Base-by-base conservation (phyloP, 1,284 basidiomycete species). In the Polyporus tsugae region DNA sequence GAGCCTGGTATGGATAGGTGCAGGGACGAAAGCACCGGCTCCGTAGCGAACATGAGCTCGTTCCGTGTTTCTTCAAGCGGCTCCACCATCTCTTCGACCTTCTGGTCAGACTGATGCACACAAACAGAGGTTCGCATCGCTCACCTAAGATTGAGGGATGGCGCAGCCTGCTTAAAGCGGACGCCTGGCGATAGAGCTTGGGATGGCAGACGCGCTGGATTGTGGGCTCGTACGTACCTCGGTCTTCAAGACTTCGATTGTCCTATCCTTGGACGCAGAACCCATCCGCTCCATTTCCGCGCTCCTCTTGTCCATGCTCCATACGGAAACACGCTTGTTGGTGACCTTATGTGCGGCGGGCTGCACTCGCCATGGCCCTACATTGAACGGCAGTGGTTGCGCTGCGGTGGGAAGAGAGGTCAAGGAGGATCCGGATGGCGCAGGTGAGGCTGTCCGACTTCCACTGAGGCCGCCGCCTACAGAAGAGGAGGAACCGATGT, bases 21-120 rank as follows among this genome's bases (percentile, higher is more conserved):
- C 29, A 96, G 85, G 3, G 92, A 93, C 0, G 94, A 92, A 4
- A 95, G 82, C 52, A 98, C 82, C 35, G 91, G 91, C 78, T 99
- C 98, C 0, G 97, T 98, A 1, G 97, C 97, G 76, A 98, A 99
- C 25, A 93, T 90, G 59, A 99, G 83, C 74, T 97, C 94, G 60
- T 84, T 91, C 68, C 96, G 86, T 0, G 96, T 94, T 79, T 99
- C 97, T 80, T 99, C 97, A 57, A 98, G 82, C n/a, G 97, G 97
- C 81, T 99, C 97, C 35, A 98, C 96, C 89, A 99, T 95, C 82
- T 99, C 97, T 89, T 73, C 36, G 58, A 62, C 15, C 55, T 25
- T 25, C n/a, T 53, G n/a, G 64, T 65, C 49, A 67, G 69, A 66
- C 41, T 7, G n/a, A 55, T 10, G 38, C n/a, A 36, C 38, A 55